phyloP scores from a whole-genome alignment of 2,329 filamentous ascomycete genomes.

The Claviceps sp. region DNA sequence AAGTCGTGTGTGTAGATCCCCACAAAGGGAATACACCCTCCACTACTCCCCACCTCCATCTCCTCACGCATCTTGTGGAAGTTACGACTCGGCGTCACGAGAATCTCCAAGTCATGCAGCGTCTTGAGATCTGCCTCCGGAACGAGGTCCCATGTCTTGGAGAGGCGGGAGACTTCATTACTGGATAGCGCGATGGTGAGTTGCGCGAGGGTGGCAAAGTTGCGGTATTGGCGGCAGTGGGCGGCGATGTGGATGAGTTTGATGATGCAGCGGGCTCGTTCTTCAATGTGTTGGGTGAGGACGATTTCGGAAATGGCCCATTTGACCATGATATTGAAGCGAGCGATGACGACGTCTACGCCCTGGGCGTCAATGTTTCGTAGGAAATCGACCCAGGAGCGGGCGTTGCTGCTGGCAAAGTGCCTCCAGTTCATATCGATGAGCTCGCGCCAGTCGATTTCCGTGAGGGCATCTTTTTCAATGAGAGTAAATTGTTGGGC shows the following conservation, averaged over 20 bases:
- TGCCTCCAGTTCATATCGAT: conserved; percentile 77
- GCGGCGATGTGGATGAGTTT: conserved; percentile 73
- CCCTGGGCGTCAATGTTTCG: conserved; percentile 58
- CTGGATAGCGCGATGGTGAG: conserved; percentile 65
- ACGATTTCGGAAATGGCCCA: conserved; percentile 73
- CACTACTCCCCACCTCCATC: conserved; percentile 58
- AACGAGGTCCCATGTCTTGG: conserved; percentile 58
- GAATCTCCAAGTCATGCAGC: conserved; percentile 53
- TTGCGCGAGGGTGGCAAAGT: conserved; percentile 75
- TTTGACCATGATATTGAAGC: conserved; percentile 81
- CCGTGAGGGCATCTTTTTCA: conserved; percentile 73
- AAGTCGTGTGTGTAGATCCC: conserved; percentile 75
- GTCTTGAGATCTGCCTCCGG: conserved; percentile 50
- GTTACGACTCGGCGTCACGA: conserved; percentile 66
- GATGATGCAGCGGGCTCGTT: conserved; percentile 62
- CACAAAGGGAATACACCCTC: conserved; percentile 72
- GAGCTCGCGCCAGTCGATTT: conserved; percentile 79
- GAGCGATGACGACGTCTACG: conserved; percentile 71
- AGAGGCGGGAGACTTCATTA: conserved; percentile 54
- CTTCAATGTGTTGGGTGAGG: conserved; percentile 56
- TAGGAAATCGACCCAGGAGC: conserved; percentile 73
- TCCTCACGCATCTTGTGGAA: conserved; percentile 65
- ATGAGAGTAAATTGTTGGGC: conserved; percentile 77
- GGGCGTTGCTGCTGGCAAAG: conserved; percentile 45
- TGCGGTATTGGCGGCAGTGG: conserved; percentile 62